Percentiles rank a stretch among this genome's conserved stretches.
These are phyloP conservation scores for Solanum neorickii DNA, from an alignment of 257 asterid genomes.

Conservation along the genomic window DNA sequence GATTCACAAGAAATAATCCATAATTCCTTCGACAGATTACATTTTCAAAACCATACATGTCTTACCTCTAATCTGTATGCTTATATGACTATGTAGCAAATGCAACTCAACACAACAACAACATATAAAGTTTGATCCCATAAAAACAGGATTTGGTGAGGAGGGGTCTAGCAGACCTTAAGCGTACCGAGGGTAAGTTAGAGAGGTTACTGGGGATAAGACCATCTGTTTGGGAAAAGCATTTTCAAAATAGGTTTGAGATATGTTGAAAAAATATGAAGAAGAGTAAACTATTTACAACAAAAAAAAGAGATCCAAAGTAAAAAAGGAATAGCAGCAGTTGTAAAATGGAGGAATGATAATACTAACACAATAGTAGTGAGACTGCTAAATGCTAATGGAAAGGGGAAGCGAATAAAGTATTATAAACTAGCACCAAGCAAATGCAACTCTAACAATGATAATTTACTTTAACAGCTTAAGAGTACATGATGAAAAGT, in stretches of 20 bases:
- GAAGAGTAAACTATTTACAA: background rate
- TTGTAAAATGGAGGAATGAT: background rate
- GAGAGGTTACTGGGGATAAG: background rate
- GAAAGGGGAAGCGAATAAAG: background rate
- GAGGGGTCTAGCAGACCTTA: background rate
- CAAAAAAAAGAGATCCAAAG: background rate
- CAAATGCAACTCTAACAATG: background rate
- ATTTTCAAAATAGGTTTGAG: background rate
- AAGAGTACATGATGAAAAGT: background rate
- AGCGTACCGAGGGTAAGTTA: background rate
- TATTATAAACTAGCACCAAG: background rate
- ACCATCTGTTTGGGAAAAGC: background rate
- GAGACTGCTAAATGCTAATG: background rate
- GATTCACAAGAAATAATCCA: background rate
- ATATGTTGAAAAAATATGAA: background rate
- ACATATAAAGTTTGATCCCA: background rate
- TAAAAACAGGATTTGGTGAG: background rate
- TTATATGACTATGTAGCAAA: background rate
- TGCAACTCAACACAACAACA: background rate
- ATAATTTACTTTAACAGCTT: background rate
- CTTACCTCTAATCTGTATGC: background rate
- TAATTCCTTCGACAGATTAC: background rate
- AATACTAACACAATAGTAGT: background rate
- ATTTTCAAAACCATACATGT: background rate
- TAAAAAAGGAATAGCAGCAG: background rate